Evolutionary conservation across 148 eudicot genomes (phyloP).

Genomic region (Heliamphora exappendiculata): DNA sequence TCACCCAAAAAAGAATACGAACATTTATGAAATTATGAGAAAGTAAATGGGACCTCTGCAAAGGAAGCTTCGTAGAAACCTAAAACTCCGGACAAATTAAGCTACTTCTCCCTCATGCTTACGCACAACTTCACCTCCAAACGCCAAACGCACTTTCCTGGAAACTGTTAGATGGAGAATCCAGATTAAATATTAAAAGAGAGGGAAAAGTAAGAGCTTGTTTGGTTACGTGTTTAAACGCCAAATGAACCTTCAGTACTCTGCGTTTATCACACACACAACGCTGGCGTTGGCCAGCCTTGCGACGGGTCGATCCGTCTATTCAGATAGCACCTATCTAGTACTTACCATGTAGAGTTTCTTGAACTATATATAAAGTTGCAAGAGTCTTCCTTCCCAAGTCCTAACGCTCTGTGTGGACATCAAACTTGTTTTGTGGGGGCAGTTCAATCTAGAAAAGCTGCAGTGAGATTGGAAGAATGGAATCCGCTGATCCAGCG

Average conservation of each 20-base stretch:
- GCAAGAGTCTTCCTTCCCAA: neutral
- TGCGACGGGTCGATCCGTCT: neutral
- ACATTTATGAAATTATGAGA: neutral
- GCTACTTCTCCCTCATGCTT: neutral
- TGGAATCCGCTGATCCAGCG: slow-evolving; percentile 3
- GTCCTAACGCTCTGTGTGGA: neutral
- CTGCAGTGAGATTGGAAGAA: neutral
- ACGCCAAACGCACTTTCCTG: slow-evolving; percentile 31
- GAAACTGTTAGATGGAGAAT: slow-evolving; percentile 16
- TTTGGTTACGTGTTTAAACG: too few species aligned
- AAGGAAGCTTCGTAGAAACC: slow-evolving; percentile 43
- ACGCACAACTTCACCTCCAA: neutral
- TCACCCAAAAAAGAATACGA: neutral
- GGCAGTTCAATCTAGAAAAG: too few species aligned
- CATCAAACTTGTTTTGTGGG: neutral
- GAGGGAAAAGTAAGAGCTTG: too few species aligned
- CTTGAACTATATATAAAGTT: neutral
- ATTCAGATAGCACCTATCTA: neutral
- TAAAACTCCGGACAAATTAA: slow-evolving; percentile 5
- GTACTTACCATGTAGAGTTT: neutral
- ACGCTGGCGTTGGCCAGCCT: neutral
- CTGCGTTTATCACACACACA: neutral
- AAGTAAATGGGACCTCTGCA: neutral
- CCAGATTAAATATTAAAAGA: neutral
- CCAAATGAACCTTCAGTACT: too few species aligned